Evolutionary conservation across 768 basidiomycete species (phyloP), one percentile per base, ranked within the genome.

Genomic region (Polyporus arcularius): DNA sequence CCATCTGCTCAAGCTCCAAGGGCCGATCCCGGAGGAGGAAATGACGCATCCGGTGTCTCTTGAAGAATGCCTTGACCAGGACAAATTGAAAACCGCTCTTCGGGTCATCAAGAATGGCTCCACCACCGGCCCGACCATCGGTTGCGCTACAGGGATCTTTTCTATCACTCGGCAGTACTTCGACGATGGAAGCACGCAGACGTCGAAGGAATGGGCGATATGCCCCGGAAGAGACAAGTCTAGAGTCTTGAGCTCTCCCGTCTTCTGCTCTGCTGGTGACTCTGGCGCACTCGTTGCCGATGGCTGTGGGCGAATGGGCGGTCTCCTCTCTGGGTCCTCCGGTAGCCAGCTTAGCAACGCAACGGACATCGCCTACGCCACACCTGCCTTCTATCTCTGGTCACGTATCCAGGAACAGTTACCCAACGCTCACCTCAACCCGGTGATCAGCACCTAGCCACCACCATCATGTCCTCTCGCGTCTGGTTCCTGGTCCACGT

Each of bases 31-130:
- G 49, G n/a, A 66, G 6, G 73, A 75, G 8, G 61, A 71, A 7
- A 58, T 71, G 15, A 70, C 80, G 67, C 65, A 51, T 53, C 21
- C 21, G 21, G 21, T 26, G 21, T 26, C 21, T 26, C 21, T 26
- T 26, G 21, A 26, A 26, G 21, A 26, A 26, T 26, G 59, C 16
- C 73, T 76, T 4, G 58, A 45, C 38, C 61, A 61, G 48, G 28
- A 53, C 31, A 69, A 75, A 58, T 42, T 43, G 15, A 43, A 72
- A 35, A 50, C 51, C 40, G 68, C 74, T 61, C n/a, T 79, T 7
- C 53, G 74, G 30, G 79, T 77, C 16, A 58, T 76, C 45, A 77
- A 80, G 68, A 57, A 60, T 56, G 76, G 79, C 43, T 8, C 26
- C 43, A 21, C 50, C 18, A 60, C 38, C n/a, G 50, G 49, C 21